These are phyloP conservation scores for Hyphopichia buzzinii DNA, from an alignment of 1,139 yeast species.

Conservation along the genomic window DNA sequence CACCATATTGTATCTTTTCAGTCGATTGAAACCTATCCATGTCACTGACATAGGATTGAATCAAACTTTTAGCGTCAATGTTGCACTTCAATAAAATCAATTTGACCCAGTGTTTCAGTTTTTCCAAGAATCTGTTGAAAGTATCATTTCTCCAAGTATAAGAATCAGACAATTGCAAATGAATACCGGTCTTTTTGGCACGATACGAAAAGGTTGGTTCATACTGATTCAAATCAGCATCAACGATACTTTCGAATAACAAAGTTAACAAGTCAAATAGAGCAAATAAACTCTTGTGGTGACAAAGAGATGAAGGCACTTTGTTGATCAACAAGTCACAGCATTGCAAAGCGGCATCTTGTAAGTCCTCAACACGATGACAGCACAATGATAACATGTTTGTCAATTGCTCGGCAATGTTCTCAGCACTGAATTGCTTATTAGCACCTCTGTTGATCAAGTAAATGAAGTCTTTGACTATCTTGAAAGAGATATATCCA, in stretches of 20 bases:
- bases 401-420: conserved; percentile 70
- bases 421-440: conserved; percentile 52
- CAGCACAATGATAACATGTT: conserved; percentile 70
- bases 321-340: conserved; percentile 66
- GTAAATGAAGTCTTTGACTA: conserved; percentile 56
- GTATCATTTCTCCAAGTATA: conserved; percentile 74
- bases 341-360: conserved; percentile 77
- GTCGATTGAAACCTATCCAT: conserved; percentile 30
- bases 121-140: conserved; percentile 54
- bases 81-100: conserved; percentile 54
- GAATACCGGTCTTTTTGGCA: conserved; percentile 57
- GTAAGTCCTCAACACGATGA: conserved; percentile 72
- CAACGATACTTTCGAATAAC: conserved; percentile 75
- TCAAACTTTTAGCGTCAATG: conserved; percentile 72
- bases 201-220: conserved; percentile 73
- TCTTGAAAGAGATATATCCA: conserved; percentile 60
- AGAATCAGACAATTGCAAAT: conserved; percentile 72
- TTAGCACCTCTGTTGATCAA: conserved; percentile 47
- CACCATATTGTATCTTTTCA: conserved; percentile 64
- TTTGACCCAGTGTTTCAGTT: conserved; percentile 67
- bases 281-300: conserved; percentile 68
- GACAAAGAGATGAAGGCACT: conserved; percentile 83
- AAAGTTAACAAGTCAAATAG: conserved; percentile 77
- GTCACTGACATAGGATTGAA: conserved; percentile 70
- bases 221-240: conserved; percentile 84